Conservation (phyloP, 2,329 filamentous ascomycete genomes). For the Fusarium sp. region DNA sequence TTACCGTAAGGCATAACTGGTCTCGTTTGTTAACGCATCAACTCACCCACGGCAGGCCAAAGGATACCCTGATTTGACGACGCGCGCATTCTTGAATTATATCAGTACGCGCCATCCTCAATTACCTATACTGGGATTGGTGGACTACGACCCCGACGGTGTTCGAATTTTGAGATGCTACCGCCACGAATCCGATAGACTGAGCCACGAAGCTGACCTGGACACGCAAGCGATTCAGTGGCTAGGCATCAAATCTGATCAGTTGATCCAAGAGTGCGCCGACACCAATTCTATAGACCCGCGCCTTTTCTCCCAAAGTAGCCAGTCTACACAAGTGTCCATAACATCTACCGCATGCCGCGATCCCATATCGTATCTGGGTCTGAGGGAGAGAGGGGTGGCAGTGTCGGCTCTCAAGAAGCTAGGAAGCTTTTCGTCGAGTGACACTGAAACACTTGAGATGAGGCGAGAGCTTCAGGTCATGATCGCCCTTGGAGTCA, state of each 20-base stretch:
- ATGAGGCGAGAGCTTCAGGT: constrained; percentile 71
- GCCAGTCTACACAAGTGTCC: constrained; percentile 27
- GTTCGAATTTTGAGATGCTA: constrained; percentile 80
- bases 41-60: constrained; percentile 68
- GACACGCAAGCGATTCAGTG: constrained; percentile 67
- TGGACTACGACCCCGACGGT: constrained; percentile 84
- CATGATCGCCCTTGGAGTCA: constrained; percentile 80
- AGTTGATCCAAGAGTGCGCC: constrained; percentile 48
- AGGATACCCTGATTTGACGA: constrained; percentile 83
- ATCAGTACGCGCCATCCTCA: constrained; percentile 61
- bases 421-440: constrained; percentile 44
- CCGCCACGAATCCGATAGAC: constrained; percentile 73
- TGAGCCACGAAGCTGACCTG: constrained; percentile 69
- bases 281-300: neutral
- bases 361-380: constrained; percentile 57
- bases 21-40: neutral
- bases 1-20: constrained; percentile 66
- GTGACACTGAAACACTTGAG: constrained; percentile 50
- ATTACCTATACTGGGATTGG: constrained; percentile 71
- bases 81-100: constrained; percentile 71
- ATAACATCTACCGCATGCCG: constrained; percentile 45
- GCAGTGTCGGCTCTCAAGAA: constrained; percentile 66
- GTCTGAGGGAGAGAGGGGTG: constrained; percentile 66
- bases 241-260: constrained; percentile 69
- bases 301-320: neutral